Conservation (phyloP, 2,329 filamentous ascomycete genomes). For the Podosphaera fusca region DNA sequence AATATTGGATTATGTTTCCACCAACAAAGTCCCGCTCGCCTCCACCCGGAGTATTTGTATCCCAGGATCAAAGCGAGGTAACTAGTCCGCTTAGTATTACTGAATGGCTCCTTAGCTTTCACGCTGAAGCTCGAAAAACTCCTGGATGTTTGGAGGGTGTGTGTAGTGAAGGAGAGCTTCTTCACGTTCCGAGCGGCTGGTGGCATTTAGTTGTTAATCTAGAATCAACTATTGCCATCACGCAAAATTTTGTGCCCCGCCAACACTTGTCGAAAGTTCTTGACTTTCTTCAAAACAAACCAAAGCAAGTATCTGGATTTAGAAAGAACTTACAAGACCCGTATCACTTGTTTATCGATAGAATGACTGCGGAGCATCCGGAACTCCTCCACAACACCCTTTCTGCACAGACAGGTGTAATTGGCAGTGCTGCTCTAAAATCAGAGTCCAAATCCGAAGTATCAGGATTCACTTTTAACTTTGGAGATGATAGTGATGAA, state of each 20-base stretch:
- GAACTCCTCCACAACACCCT: slow-evolving; percentile 43
- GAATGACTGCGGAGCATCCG: slow-evolving; percentile 39
- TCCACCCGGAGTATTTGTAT: slow-evolving; percentile 79
- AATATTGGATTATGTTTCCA: slow-evolving; percentile 98
- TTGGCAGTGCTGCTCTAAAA: not conserved
- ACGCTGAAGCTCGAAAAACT: slow-evolving; percentile 52
- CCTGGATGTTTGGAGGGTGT: slow-evolving; percentile 69
- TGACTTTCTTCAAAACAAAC: slow-evolving; percentile 57
- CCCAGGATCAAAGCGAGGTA: slow-evolving; percentile 73
- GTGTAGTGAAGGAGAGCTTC: slow-evolving; percentile 60
- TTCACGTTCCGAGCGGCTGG: slow-evolving; percentile 88
- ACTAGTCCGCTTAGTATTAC: slow-evolving; percentile 85
- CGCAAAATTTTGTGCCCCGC: slow-evolving; percentile 78
- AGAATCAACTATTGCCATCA: slow-evolving; percentile 64
- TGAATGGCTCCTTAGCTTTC: slow-evolving; percentile 87
- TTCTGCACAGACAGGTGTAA: slow-evolving; percentile 19
- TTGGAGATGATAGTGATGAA: slow-evolving; percentile 30
- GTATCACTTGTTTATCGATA: slow-evolving; percentile 50
- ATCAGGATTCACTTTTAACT: slow-evolving; percentile 39
- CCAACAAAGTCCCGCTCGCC: slow-evolving; percentile 25
- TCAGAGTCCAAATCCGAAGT: slow-evolving; percentile 6
- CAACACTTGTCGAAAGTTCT: slow-evolving; percentile 51
- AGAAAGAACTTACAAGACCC: slow-evolving; percentile 45
- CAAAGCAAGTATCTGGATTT: slow-evolving; percentile 77
- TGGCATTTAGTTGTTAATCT: slow-evolving; percentile 92